Evolutionary conservation across 768 basidiomycete species (phyloP), one percentile per base, ranked within the genome.

Genomic region (Candolleomyces aberdarensis): DNA sequence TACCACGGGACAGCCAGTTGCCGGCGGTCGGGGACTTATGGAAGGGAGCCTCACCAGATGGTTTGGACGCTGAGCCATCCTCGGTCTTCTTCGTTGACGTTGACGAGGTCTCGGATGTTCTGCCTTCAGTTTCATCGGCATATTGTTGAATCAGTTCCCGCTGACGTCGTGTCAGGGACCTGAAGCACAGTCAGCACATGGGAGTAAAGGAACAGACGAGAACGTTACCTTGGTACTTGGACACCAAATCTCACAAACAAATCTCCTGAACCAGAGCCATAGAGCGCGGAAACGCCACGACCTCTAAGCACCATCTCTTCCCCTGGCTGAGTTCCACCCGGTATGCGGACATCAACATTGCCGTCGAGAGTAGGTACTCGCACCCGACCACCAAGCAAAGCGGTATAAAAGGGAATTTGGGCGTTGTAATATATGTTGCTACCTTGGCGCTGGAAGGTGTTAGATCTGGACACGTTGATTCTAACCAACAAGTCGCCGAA

Each of bases 221-320:
- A 47, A 22, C 49, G 59, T 44, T 68, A 94, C 97, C 96, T 89
- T 29, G 97, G 97, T 64, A 99, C 82, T 66, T 90, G 84, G 40
- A 98, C 83, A 40, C 81, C 83, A 78, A 98, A 98, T 46, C 86
- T 84, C 57, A 99, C 92, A 67, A 94, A 91, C 56, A 98, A 76
- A 72, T 97, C 94, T 41, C 96, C 92, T 63, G 82, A 86, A 63
- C 82, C 83, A 46, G 81, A 76, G 55, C 78, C 74, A 69, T 82
- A 81, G 7, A 90, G 79, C 22, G 85, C 79, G 49, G 83, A 72
- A 13, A 98, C 86, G 32, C 97, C 97, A 57, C 92, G 85, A 44
- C 88, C 87, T 76, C 90, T 91, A 68, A 99, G 76, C 20, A 97
- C 92, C 86, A 96, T 96, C 73, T 98, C 95, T 77, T 98, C 94